Evolutionary conservation across 2,329 filamentous ascomycete species (phyloP).

Genomic region (Phaeomoniella chlamydospora): DNA sequence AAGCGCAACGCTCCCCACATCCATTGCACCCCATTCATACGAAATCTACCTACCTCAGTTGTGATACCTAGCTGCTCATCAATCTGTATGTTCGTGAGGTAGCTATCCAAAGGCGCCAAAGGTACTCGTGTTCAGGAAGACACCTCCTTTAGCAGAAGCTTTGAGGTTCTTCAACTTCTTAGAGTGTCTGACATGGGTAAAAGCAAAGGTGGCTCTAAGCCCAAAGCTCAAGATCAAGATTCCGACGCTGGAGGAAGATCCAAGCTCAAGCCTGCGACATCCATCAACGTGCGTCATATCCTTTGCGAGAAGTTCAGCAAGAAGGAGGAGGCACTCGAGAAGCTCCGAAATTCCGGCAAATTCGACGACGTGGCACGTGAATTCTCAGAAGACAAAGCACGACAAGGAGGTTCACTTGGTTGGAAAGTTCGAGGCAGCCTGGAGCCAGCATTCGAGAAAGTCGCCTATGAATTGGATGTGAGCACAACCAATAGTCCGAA

Average conservation of each 20-base stretch:
- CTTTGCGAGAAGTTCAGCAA: slow-evolving; percentile 51
- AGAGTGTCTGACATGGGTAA: slow-evolving; percentile 11
- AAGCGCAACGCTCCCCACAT: too few species aligned
- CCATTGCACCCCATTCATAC: too few species aligned
- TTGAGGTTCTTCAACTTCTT: too few species aligned
- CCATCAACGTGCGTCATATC: slow-evolving; percentile 53
- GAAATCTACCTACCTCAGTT: too few species aligned
- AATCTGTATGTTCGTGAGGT: too few species aligned
- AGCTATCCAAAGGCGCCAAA: too few species aligned
- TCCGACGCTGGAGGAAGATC: neutral
- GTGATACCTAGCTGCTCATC: too few species aligned
- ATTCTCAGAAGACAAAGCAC: slow-evolving; percentile 51
- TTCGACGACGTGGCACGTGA: slow-evolving; percentile 53
- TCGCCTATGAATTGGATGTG: slow-evolving; percentile 46
- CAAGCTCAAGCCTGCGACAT: slow-evolving; percentile 42
- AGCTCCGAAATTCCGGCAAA: slow-evolving; percentile 42
- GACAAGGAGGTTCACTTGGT: slow-evolving; percentile 46
- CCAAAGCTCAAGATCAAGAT: neutral
- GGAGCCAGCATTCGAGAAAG: slow-evolving; percentile 44
- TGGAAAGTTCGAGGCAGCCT: slow-evolving; percentile 47
- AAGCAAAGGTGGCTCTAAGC: neutral
- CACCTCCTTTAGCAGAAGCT: too few species aligned
- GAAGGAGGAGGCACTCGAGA: slow-evolving; percentile 50
- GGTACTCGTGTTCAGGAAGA: too few species aligned
- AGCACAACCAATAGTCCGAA: slow-evolving; percentile 48